phyloP scores from a whole-genome alignment of 169 alveolate genomes.

The Sarcocystis neurona region DNA sequence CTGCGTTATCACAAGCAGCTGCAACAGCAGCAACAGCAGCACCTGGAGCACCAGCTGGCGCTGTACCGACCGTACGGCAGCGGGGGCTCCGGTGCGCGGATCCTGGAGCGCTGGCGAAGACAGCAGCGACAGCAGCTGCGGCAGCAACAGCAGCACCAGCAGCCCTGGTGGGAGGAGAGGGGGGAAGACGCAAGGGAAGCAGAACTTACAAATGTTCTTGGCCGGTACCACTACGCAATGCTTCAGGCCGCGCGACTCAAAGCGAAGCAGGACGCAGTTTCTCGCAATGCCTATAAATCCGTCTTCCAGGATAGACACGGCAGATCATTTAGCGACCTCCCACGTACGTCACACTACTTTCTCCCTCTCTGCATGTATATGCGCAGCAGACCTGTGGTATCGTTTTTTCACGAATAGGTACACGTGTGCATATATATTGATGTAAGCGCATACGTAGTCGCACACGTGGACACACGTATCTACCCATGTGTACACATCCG shows the following conservation, averaged over 20 bases:
- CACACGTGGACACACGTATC: neutral
- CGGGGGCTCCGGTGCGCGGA: neutral
- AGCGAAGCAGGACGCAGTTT: neutral
- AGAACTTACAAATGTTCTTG: neutral
- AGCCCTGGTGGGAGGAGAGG: slow-evolving; percentile 3
- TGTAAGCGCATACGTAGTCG: neutral
- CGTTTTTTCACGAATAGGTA: no score
- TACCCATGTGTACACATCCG: no score
- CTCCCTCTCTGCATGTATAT: neutral
- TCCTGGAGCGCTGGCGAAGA: neutral
- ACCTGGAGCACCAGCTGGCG: neutral
- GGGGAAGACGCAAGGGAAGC: slow-evolving; percentile 2
- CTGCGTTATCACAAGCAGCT: neutral
- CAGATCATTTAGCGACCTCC: neutral
- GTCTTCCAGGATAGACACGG: neutral
- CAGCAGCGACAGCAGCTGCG: neutral
- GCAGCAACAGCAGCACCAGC: neutral
- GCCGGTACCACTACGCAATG: neutral
- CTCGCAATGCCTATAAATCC: neutral
- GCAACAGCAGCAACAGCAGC: neutral
- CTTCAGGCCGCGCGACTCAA: neutral
- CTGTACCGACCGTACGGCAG: slow-evolving; percentile 1
- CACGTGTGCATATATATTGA: neutral
- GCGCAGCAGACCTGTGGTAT: neutral
- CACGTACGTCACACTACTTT: neutral